Conservation (phyloP, 768 basidiomycete species). For the Rickenella mellea region DNA sequence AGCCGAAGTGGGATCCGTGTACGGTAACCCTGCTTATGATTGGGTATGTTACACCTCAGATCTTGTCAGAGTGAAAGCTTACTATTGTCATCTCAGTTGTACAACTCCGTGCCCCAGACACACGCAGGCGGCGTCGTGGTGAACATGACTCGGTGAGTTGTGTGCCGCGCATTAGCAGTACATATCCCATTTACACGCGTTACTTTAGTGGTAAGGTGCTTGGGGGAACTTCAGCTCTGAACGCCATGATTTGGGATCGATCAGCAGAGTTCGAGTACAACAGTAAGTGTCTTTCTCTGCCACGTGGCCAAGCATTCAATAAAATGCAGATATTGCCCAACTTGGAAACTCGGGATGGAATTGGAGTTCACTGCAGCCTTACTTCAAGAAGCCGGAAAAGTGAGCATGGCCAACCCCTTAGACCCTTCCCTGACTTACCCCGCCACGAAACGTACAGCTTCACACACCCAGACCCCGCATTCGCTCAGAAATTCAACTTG, state of each 20-base stretch:
- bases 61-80: too few species aligned
- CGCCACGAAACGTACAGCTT: neutral
- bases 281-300: too few species aligned
- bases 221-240: slow-evolving; percentile 61
- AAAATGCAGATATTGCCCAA: slow-evolving; percentile 15
- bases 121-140: slow-evolving; percentile 32
- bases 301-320: too few species aligned
- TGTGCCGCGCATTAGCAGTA: too few species aligned
- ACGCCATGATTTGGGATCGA: slow-evolving; percentile 58
- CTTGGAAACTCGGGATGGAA: slow-evolving; percentile 33
- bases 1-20: too few species aligned
- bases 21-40: too few species aligned
- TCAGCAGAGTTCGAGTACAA: slow-evolving; percentile 40
- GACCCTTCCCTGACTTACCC: neutral
- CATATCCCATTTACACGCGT: too few species aligned
- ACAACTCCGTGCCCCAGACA: slow-evolving; percentile 38
- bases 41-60: too few species aligned
- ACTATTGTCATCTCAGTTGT: too few species aligned
- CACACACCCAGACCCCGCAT: neutral
- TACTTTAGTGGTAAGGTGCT: slow-evolving; percentile 62
- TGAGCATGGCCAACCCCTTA: neutral
- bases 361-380: slow-evolving; percentile 31
- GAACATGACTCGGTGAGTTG: slow-evolving; percentile 52
- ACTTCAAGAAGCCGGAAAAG: slow-evolving; percentile 35
- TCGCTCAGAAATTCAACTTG: neutral